phyloP scores from a whole-genome alignment of 2,329 filamentous ascomycete species.

The Periconia sp. region DNA sequence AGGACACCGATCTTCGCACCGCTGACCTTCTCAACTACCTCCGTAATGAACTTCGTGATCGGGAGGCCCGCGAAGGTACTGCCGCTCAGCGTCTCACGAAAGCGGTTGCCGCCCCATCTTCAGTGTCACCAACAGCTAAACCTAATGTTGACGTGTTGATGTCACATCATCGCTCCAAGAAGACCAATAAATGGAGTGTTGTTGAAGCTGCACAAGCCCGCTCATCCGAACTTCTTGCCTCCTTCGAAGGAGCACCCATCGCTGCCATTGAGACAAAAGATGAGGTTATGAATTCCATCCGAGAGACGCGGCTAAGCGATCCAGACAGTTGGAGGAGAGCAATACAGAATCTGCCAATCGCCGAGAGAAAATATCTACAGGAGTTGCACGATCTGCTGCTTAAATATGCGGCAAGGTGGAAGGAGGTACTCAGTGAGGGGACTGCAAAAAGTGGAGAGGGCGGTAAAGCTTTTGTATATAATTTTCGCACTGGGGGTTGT shows the following conservation, averaged over 20 bases:
- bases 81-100: constrained; percentile 42
- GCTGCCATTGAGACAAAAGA: constrained; percentile 89
- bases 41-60: constrained; percentile 79
- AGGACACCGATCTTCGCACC: constrained; percentile 75
- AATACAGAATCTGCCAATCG: constrained; percentile 77
- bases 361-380: constrained; percentile 80
- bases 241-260: constrained; percentile 78
- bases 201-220: constrained; percentile 74
- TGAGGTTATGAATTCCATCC: constrained; percentile 77
- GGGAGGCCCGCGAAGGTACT: constrained; percentile 66
- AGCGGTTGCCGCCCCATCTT: constrained; percentile 13
- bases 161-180: constrained; percentile 84
- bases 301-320: constrained; percentile 76
- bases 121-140: constrained; percentile 32
- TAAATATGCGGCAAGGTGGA: constrained; percentile 66
- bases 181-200: constrained; percentile 85
- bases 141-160: constrained; percentile 82
- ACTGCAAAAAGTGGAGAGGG: constrained; percentile 54
- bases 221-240: constrained; percentile 68
- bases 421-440: constrained; percentile 46
- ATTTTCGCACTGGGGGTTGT: constrained; percentile 83
- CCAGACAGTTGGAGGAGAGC: constrained; percentile 82
- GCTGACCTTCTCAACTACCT: constrained; percentile 81
- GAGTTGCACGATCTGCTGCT: constrained; percentile 80
- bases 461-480: constrained; percentile 85